phyloP scores from a whole-genome alignment of 208 protist species.

The Borovskyia barvae region DNA sequence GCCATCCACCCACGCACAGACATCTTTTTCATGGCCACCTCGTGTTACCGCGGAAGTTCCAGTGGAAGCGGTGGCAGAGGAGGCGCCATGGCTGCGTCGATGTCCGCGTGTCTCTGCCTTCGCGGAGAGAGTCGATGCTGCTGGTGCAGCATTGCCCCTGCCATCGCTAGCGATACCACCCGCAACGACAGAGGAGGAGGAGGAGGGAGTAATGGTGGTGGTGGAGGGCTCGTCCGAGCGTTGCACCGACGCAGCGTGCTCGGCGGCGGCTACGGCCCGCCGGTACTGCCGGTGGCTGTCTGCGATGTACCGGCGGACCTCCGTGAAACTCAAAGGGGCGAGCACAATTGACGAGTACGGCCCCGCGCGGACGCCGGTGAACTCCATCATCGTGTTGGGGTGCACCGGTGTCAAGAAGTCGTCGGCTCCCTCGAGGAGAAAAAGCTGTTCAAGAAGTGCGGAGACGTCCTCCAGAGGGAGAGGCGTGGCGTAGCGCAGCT shows the following conservation, averaged over 20 bases:
- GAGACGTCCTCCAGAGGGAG: slow-evolving; percentile 60
- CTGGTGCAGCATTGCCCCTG: not conserved
- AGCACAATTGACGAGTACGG: slow-evolving; percentile 60
- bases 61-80: slow-evolving; percentile 7
- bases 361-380: slow-evolving; percentile 65
- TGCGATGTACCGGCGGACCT: slow-evolving; percentile 53
- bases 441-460: slow-evolving; percentile 56
- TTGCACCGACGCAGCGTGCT: not conserved
- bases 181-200: too few relatives aligned
- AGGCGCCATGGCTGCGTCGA: not conserved
- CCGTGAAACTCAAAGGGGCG: slow-evolving; percentile 47
- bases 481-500: slow-evolving; percentile 50
- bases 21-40: not conserved
- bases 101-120: slow-evolving; percentile 1
- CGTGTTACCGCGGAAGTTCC: not conserved
- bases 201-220: not conserved
- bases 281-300: slow-evolving; percentile 53
- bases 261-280: not conserved
- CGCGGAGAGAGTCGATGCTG: not conserved
- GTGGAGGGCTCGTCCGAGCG: not conserved
- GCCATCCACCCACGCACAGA: slow-evolving; percentile 1
- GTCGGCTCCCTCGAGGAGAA: slow-evolving; percentile 53
- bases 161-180: not conserved
- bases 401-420: slow-evolving; percentile 68
- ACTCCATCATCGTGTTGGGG: slow-evolving; percentile 78